A percentile compares a stretch with the other conserved stretches of the same genome.
Evolutionary conservation across 139 green algal species (phyloP).

Genomic region (Haematococcus lacustris): DNA sequence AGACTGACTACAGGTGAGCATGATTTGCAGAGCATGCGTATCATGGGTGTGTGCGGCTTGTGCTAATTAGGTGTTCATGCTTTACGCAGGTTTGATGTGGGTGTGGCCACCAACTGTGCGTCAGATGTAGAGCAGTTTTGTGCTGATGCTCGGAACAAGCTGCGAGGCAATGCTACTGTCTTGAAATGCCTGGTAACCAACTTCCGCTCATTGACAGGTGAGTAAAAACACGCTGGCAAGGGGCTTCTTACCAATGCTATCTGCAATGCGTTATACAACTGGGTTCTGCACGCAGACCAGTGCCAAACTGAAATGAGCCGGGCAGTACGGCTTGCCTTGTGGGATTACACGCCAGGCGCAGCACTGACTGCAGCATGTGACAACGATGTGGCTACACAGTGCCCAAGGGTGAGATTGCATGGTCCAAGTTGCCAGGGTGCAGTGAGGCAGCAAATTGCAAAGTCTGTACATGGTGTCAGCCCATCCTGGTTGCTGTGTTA

Average conservation of each 20-base stretch:
- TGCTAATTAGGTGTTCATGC: not conserved
- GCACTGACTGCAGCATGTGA: constrained; percentile 69
- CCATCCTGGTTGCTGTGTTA: not conserved
- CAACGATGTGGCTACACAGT: constrained; percentile 47
- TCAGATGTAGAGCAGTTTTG: constrained; percentile 51
- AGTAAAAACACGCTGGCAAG: too few species aligned
- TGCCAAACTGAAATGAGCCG: constrained; percentile 59
- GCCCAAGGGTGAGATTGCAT: constrained; percentile 33
- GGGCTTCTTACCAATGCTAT: too few species aligned
- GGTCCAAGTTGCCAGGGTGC: too few species aligned
- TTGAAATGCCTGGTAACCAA: constrained; percentile 66
- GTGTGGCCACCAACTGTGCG: constrained; percentile 36
- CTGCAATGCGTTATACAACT: too few species aligned
- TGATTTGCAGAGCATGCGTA: not conserved
- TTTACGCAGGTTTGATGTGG: constrained; percentile 33
- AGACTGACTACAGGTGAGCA: constrained; percentile 52
- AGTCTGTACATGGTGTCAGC: not conserved
- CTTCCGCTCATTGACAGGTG: constrained; percentile 25
- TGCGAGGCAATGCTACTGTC: constrained; percentile 56
- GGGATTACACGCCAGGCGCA: constrained; percentile 60
- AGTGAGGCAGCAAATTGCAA: not conserved
- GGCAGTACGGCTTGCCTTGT: constrained; percentile 73
- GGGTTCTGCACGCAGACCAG: not conserved
- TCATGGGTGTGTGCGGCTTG: not conserved
- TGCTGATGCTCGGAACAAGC: constrained; percentile 35